Conservation (phyloP, 2,329 filamentous ascomycete genomes). For the Botrytis elliptica region DNA sequence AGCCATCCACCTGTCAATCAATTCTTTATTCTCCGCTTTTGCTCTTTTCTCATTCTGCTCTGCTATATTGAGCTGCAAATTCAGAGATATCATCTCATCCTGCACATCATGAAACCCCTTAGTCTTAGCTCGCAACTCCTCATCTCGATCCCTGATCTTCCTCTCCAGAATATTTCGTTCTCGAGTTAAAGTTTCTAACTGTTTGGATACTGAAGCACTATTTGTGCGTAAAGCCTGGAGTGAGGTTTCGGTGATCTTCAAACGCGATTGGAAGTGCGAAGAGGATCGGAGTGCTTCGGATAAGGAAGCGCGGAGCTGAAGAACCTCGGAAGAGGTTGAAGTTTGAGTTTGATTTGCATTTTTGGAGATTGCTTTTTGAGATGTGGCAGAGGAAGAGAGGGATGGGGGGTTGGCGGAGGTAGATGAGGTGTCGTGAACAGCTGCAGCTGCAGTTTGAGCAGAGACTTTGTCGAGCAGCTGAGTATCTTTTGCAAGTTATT, state of each 20-base stretch:
- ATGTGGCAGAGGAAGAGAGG: conserved; percentile 34
- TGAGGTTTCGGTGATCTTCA: conserved; percentile 63
- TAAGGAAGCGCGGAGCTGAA: conserved; percentile 66
- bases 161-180: conserved; percentile 62
- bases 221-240: conserved; percentile 61
- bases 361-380: conserved; percentile 40
- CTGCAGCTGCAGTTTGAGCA: conserved; percentile 59
- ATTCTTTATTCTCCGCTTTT: conserved; percentile 79
- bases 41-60: conserved; percentile 73
- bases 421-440: conserved; percentile 37
- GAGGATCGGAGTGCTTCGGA: conserved; percentile 74
- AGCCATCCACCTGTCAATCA: conserved; percentile 90
- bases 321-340: conserved; percentile 37
- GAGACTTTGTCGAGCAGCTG: conserved; percentile 66
- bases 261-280: conserved; percentile 61
- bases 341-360: conserved; percentile 33
- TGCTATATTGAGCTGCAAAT: conserved; percentile 82
- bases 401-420: conserved; percentile 22
- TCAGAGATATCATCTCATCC: conserved; percentile 86
- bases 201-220: conserved; percentile 57
- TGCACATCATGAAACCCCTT: conserved; percentile 85
- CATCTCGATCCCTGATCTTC: conserved; percentile 75
- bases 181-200: conserved; percentile 59
- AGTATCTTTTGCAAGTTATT: conserved; percentile 50
- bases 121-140: conserved; percentile 80